Conservation (phyloP, 129 eudicot genomes). For the Ambrosia trifida region DNA sequence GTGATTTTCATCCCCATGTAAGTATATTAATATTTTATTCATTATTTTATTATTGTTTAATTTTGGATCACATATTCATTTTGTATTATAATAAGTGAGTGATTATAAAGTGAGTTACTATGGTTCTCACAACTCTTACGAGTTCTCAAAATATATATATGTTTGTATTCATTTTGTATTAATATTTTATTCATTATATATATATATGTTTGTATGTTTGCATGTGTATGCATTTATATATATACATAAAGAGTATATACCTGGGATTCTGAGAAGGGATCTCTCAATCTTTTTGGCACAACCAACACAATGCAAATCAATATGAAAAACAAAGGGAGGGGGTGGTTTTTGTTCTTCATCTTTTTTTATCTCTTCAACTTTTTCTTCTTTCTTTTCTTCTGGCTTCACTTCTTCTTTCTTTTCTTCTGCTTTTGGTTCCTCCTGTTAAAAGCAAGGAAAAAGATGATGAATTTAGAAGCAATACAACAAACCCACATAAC, state of each 20-base stretch:
- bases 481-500: conserved; percentile 6
- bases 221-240: too few species aligned
- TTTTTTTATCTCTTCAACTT: conserved; percentile 42
- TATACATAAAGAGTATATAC: conserved; percentile 27
- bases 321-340: conserved; percentile 65
- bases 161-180: too few species aligned
- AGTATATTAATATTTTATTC: too few species aligned
- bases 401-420: conserved; percentile 60
- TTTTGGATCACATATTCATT: too few species aligned
- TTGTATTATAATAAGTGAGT: too few species aligned
- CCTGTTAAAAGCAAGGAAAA: conserved; percentile 26
- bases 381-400: conserved; percentile 55
- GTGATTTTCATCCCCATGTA: too few species aligned
- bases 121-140: too few species aligned
- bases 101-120: too few species aligned
- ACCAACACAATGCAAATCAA: conserved; percentile 95
- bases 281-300: conserved; percentile 92
- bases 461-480: not conserved
- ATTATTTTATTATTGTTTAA: too few species aligned
- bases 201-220: too few species aligned
- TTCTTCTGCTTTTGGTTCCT: conserved; percentile 55
- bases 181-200: too few species aligned
- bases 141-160: too few species aligned
- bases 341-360: conserved; percentile 73
- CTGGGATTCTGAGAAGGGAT: conserved; percentile 72